Percentiles rank a stretch among this genome's conserved stretches.
Evolutionary conservation across 73 alveolate genomes (phyloP).

Genomic region (Paramecium octaurelia): DNA sequence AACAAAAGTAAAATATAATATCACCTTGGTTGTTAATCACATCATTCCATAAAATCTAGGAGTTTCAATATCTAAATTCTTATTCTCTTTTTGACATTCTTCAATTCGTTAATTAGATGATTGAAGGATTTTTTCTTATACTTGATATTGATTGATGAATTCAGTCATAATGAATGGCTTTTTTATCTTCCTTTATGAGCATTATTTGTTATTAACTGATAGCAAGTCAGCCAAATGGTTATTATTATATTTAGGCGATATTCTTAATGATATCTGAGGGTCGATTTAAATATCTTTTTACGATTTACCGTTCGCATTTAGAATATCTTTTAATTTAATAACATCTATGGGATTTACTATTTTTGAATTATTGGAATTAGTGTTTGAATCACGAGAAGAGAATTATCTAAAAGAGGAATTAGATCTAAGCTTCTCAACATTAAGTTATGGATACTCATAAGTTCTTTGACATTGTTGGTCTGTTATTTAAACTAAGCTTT

Average conservation of each 20-base stretch:
- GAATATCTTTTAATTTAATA: background rate
- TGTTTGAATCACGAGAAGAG: background rate
- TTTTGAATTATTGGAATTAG: background rate
- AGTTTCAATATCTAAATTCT: background rate
- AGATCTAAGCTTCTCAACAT: background rate
- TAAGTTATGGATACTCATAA: background rate
- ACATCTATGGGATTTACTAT: background rate
- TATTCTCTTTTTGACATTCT: background rate
- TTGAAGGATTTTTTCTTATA: background rate
- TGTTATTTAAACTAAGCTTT: too few relatives aligned
- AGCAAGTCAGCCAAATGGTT: background rate
- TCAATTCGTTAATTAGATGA: background rate
- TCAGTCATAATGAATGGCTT: background rate
- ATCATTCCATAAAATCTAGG: background rate
- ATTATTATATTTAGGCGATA: background rate
- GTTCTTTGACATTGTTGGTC: too few relatives aligned
- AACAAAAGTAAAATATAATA: too few relatives aligned
- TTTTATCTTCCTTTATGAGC: background rate
- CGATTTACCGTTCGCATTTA: background rate
- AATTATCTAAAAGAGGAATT: background rate
- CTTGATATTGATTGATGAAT: background rate
- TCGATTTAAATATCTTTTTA: background rate
- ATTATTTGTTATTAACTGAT: background rate
- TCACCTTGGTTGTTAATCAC: too few relatives aligned
- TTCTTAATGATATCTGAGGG: too few relatives aligned